Percentiles rank a stretch among this genome's conserved stretches.
These are phyloP conservation scores for Medicago lupulina DNA, from an alignment of 306 rosid species.

Conservation along the genomic window DNA sequence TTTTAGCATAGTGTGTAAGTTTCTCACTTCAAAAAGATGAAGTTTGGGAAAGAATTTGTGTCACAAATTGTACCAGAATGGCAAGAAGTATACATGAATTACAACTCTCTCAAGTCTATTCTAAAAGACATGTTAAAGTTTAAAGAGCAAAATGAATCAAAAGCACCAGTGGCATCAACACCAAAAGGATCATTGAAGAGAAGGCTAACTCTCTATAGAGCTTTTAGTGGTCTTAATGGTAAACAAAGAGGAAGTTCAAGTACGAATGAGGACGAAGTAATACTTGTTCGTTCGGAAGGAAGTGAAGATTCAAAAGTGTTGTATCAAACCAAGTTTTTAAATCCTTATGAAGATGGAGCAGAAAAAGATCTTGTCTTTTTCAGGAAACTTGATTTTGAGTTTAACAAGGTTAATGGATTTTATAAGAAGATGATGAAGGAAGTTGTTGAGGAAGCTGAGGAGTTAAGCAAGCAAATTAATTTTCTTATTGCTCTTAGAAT, in stretches of 20 bases:
- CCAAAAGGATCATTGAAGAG: slow-evolving; percentile 58
- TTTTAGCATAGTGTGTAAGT: slow-evolving; percentile 17
- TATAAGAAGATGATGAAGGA: slow-evolving; percentile 60
- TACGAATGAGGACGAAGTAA: slow-evolving; percentile 62
- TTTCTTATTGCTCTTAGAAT: slow-evolving; percentile 69
- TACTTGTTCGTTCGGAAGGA: slow-evolving; percentile 51
- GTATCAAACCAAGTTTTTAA: slow-evolving; percentile 61
- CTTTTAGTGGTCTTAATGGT: slow-evolving; percentile 69
- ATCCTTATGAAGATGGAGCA: slow-evolving; percentile 54
- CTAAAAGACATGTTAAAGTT: slow-evolving; percentile 47
- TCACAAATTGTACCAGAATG: slow-evolving; percentile 85
- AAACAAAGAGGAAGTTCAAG: slow-evolving; percentile 47
- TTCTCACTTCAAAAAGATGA: slow-evolving; percentile 49
- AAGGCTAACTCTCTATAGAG: slow-evolving; percentile 62
- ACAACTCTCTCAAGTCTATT: slow-evolving; percentile 56
- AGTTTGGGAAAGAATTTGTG: slow-evolving; percentile 75
- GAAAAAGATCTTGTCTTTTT: slow-evolving; percentile 65
- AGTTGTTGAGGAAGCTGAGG: slow-evolving; percentile 67
- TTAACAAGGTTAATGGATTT: slow-evolving; percentile 69
- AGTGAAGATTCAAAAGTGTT: slow-evolving; percentile 43
- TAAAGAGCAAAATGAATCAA: slow-evolving; percentile 30
- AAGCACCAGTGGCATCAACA: slow-evolving; percentile 47
- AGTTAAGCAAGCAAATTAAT: slow-evolving; percentile 76
- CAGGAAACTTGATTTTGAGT: slow-evolving; percentile 69
- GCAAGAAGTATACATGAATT: slow-evolving; percentile 80